These are phyloP conservation scores for Trichoderma sp. DNA, from an alignment of 2,329 filamentous ascomycete genomes.

Conservation along the genomic window DNA sequence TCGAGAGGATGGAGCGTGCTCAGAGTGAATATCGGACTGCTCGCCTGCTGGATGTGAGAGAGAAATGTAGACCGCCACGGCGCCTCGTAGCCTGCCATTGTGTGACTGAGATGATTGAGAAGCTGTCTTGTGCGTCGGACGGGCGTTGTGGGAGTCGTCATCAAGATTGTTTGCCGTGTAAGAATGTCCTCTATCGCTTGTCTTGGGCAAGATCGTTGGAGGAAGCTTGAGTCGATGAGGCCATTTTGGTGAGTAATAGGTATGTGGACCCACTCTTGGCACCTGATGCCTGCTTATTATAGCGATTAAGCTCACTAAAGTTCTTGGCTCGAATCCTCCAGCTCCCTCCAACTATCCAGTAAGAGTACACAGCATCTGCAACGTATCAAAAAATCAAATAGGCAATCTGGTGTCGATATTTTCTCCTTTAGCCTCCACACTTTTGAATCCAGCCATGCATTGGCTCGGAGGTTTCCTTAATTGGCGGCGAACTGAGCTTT, in stretches of 20 bases:
- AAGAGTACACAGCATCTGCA: neutral
- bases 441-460: neutral
- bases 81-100: slow-evolving; percentile 38
- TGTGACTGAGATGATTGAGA: slow-evolving; percentile 30
- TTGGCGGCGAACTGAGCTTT: neutral
- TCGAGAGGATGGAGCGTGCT: slow-evolving; percentile 47
- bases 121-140: slow-evolving; percentile 31
- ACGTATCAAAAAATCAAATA: neutral
- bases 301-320: neutral
- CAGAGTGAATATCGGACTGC: slow-evolving; percentile 50
- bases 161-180: slow-evolving; percentile 9
- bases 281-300: neutral
- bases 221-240: neutral
- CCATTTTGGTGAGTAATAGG: neutral
- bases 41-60: slow-evolving; percentile 48
- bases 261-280: neutral
- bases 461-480: neutral
- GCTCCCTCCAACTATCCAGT: neutral
- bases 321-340: neutral
- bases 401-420: neutral
- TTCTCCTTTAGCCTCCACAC: neutral
- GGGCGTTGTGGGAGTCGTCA: slow-evolving; percentile 23
- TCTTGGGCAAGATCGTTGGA: neutral
- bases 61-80: slow-evolving; percentile 55
- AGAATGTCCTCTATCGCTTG: neutral